Evolutionary conservation across 140 eudicot species (phyloP), one percentile per base, ranked within the genome.

Genomic region (Cichorium intybus): DNA sequence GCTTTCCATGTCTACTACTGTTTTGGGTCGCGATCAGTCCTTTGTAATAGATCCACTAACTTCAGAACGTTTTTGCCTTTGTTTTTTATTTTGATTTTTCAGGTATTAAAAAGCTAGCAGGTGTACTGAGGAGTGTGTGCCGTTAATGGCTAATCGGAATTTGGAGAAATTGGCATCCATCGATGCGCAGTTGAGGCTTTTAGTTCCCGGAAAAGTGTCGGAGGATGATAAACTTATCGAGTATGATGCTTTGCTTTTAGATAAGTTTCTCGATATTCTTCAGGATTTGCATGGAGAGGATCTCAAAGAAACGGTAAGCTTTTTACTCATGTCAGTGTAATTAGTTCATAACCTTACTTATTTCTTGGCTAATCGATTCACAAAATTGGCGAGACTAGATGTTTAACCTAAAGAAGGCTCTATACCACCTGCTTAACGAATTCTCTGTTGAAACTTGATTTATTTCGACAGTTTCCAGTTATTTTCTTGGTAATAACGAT

Each of bases 271-370:
- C 66, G 99, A 92, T 69, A 88, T 92, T 66, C 96, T 92, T 69
- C 96, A 88, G 86, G 95, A 85, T 61, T 83, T 92, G 56, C 99
- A 92, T 77, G 99, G 99, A 3, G 96, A 92, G 60, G 96, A 80
- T 70, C 86, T 92, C 41, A 90, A 78, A 60, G 99, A 92, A 75
- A 92, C 95, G 74, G 98, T 92, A 74, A 26, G 77, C 5, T 53
- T 27, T 39, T 66, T 17, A 9, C 29, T 4, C 24, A 10, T 27
- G 33, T 49, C 7, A 6, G n/a, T 63, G 21, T 39, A 16, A 55
- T 23, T 41, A 24, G 18, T 46, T 43, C 5, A 22, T 3, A 45
- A 7, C 35, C 12, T 73, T 11, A 16, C 4, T n/a, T 43, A 24
- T 27, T 52, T 52, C 3, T 2, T 16, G 43, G 11, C 23, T 20